Evolutionary conservation across 108 stramenopile genomes (phyloP).

Genomic region (Cyclotella cryptica): DNA sequence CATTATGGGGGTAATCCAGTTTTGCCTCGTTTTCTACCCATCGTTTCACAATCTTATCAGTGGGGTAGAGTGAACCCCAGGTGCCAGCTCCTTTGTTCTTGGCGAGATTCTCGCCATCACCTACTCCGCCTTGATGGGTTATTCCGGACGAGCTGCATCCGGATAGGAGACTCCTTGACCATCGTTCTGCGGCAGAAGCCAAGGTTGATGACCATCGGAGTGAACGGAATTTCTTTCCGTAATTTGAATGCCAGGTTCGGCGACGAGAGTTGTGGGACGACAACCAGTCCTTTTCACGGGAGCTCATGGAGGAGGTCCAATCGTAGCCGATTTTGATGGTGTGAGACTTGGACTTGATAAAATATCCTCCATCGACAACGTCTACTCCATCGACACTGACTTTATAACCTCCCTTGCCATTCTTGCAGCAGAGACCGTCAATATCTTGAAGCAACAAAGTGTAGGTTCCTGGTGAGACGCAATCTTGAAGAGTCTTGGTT

Average conservation of each 20-base stretch:
- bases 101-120: constrained; percentile 39
- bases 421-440: constrained; percentile 33
- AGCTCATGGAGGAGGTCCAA: constrained; percentile 22
- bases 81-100: constrained; percentile 30
- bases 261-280: constrained; percentile 33
- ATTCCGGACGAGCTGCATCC: constrained; percentile 9
- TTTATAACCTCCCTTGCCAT: constrained; percentile 37
- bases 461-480: constrained; percentile 27
- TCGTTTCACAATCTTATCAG: constrained; percentile 29
- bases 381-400: constrained; percentile 23
- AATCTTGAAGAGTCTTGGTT: constrained; percentile 26
- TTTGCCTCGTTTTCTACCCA: constrained; percentile 40
- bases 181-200: constrained; percentile 15
- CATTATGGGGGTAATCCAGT: constrained; percentile 21
- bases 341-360: constrained; percentile 26
- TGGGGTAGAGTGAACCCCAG: constrained; percentile 20
- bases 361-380: constrained; percentile 30
- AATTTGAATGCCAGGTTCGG: constrained; percentile 17
- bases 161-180: constrained; percentile 3
- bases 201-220: constrained; percentile 31
- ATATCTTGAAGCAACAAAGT: constrained; percentile 17
- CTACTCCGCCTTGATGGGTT: constrained; percentile 10
- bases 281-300: constrained; percentile 41
- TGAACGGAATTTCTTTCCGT: constrained; percentile 11
- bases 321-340: constrained; percentile 28